Evolutionary conservation across 441 rosid genomes (phyloP), one percentile per base, ranked within the genome.

Genomic region (Gossypium laxum): DNA sequence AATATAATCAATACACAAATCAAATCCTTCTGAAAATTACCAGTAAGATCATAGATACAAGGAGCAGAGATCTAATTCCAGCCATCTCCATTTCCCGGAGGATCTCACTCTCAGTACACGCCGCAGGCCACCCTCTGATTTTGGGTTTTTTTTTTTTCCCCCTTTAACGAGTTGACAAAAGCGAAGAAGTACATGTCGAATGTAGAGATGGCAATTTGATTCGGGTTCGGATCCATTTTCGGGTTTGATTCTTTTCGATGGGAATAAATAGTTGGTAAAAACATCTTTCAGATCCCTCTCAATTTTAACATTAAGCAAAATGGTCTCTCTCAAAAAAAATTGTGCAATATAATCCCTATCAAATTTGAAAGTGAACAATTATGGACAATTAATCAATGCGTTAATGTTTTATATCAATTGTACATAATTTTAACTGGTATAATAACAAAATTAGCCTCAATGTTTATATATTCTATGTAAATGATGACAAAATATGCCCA

Each of bases 71-170:
- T 67, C 45, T 67, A 15, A 26, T 26, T 26, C 58, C 43, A 67
- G 32, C 70, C 70, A 48, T 67, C 70, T 67, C 54, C 58, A 67
- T 28, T 67, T 67, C 70, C 57, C 4, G 19, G n/a, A n/a, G 2
- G 55, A 65, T n/a, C 70, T 47, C 38, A 5, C 7, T n/a, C 70
- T 24, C 70, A 48, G 58, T 8, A 19, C 70, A 48, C 58, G 41
- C n/a, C 18, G 54, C 34, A 19, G 52, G 22, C n/a, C 34, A 41
- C 54, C 1, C 14, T 2, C 68, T 21, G 52, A 22, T n/a, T 21
- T 3, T 12, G 4, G 0, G 0, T 0, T 11, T 17, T 17, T 45
- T 11, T 19, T 2, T 15, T 24, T 52, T 0, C 2, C 1, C 0
- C 59, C 22, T 54, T 8, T 19, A 45, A n/a, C 8, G 15, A 24